Conservation (phyloP, 169 alveolate genomes). For the Eimeria praecox region DNA sequence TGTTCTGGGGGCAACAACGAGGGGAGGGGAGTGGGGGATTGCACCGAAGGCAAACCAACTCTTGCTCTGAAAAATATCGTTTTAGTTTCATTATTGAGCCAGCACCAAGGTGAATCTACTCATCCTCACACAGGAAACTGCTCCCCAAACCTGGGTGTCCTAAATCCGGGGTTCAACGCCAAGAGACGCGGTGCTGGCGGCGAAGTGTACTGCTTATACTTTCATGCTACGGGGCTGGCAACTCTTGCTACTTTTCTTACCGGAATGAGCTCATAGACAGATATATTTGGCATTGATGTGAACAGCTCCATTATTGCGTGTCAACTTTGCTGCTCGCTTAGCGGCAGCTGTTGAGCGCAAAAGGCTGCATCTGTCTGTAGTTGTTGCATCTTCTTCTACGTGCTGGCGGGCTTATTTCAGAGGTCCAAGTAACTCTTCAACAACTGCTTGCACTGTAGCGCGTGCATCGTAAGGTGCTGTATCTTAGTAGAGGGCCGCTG, state of each 20-base stretch:
- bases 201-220: background rate
- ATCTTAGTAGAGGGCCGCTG: background rate
- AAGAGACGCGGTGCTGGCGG: slow-evolving; percentile 42
- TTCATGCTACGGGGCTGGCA: background rate
- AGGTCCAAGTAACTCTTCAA: background rate
- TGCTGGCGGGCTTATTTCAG: background rate
- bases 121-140: background rate
- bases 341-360: background rate
- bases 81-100: background rate
- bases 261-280: background rate
- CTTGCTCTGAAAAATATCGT: background rate
- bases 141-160: slow-evolving; percentile 13
- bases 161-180: background rate
- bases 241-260: background rate
- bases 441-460: background rate
- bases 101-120: background rate
- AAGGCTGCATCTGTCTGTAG: background rate
- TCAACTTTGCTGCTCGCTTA: background rate
- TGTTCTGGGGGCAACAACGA: slow-evolving; percentile 65
- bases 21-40: slow-evolving; percentile 57
- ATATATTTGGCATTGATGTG: background rate
- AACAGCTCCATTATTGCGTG: background rate
- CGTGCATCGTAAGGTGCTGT: background rate
- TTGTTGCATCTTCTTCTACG: background rate
- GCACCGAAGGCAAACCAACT: slow-evolving; percentile 45